Evolutionary conservation across 805 yeast genomes (phyloP).

Genomic region (Yarrowia yakushimensis): DNA sequence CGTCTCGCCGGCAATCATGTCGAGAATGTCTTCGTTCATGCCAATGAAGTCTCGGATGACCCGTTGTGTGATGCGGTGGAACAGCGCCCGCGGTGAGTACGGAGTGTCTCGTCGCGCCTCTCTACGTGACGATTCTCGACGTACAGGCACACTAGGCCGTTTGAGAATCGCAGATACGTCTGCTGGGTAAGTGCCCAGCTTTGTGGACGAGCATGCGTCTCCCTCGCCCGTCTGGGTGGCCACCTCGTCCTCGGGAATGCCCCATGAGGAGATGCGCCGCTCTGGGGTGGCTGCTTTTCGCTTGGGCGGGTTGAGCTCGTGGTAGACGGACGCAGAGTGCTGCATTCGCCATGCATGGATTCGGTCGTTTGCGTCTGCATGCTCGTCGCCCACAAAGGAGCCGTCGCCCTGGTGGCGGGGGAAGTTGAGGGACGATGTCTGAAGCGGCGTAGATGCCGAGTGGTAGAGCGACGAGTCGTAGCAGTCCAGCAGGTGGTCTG

Average conservation of each 20-base stretch:
- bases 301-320: slow-evolving; percentile 35
- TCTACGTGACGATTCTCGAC: neutral
- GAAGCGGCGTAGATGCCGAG: slow-evolving; percentile 24
- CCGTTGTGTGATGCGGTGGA: slow-evolving; percentile 28
- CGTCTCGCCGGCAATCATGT: slow-evolving; percentile 37
- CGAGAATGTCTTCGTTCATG: slow-evolving; percentile 39
- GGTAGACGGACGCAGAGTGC: slow-evolving; percentile 38
- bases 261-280: slow-evolving; percentile 22
- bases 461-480: slow-evolving; percentile 27
- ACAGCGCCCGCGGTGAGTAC: neutral
- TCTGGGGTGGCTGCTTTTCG: slow-evolving; percentile 7
- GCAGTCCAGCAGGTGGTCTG: slow-evolving; percentile 24
- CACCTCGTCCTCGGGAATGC: slow-evolving; percentile 20
- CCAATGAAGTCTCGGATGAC: slow-evolving; percentile 37
- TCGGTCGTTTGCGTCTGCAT: slow-evolving; percentile 38
- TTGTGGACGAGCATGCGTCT: neutral
- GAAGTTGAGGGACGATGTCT: slow-evolving; percentile 27
- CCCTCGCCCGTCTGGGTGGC: neutral
- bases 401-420: slow-evolving; percentile 41
- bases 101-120: slow-evolving; percentile 8
- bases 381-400: slow-evolving; percentile 31
- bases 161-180: slow-evolving; percentile 9
- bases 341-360: slow-evolving; percentile 43
- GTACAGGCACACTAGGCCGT: neutral
- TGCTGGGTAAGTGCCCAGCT: slow-evolving; percentile 5